Percentiles rank a stretch among this genome's conserved stretches.
Evolutionary conservation across 306 rosid genomes (phyloP).

Genomic region (Sindora glabra): DNA sequence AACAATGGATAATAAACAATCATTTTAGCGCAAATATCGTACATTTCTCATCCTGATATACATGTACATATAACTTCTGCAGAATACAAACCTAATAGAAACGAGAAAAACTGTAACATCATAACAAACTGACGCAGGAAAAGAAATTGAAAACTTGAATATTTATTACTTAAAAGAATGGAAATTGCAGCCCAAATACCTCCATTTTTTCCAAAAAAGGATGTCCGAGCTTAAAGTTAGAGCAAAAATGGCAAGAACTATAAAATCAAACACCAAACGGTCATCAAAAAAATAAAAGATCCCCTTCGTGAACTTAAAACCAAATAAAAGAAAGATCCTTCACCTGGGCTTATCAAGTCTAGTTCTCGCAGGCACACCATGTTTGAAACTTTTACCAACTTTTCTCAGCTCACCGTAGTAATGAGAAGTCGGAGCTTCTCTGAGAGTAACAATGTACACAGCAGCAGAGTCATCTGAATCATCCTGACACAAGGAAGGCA

Average conservation of each 20-base stretch:
- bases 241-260: background rate
- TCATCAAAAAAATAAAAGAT: background rate
- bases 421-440: slow-evolving; percentile 56
- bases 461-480: slow-evolving; percentile 42
- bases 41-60: background rate
- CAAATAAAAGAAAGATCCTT: background rate
- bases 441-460: slow-evolving; percentile 77
- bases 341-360: slow-evolving; percentile 67
- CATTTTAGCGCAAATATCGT: background rate
- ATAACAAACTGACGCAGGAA: too few relatives aligned
- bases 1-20: slow-evolving; percentile 23
- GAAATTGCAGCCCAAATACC: too few relatives aligned
- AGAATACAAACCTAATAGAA: too few relatives aligned
- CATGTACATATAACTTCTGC: slow-evolving; percentile 19
- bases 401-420: slow-evolving; percentile 42
- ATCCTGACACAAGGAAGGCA: slow-evolving; percentile 40
- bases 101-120: too few relatives aligned
- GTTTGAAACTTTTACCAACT: slow-evolving; percentile 22
- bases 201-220: too few relatives aligned
- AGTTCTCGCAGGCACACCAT: slow-evolving; percentile 40
- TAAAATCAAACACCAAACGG: background rate
- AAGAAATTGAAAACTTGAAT: too few relatives aligned
- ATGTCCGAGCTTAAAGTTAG: too few relatives aligned
- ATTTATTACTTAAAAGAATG: too few relatives aligned
- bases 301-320: background rate